Evolutionary conservation across 2,329 filamentous ascomycete species (phyloP), one percentile per base, ranked within the genome.

Genomic region (Xylariomycetidae sp.): DNA sequence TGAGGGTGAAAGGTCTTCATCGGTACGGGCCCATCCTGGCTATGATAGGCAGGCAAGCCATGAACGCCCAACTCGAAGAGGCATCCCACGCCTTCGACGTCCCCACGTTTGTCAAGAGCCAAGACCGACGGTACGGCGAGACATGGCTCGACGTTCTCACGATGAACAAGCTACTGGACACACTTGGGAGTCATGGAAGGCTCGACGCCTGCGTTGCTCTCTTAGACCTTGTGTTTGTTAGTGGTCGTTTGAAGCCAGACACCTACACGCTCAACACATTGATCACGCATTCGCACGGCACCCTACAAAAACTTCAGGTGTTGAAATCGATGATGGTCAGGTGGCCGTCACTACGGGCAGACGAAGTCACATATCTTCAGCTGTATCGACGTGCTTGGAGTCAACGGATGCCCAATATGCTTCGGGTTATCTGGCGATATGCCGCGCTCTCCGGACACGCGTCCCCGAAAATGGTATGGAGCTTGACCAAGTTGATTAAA

Each of bases 401-500:
- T 18, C 40, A 31, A 14, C 39, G 47, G 5, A 40, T 38, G 29
- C 53, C 54, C 15, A 58, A 58, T 28, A 45, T 50, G 48, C 43
- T 57, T 23, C 44, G 49, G 18, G 52, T 58, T 3, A 32, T 55
- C 23, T 57, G 47, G 48, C 49, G 47, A 26, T 57, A 57, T 35
- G 38, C 43, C 6, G 42, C 27, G n/a, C 43, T 49, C 17, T 31
- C 37, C 2, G 32, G 28, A 10, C 22, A n/a, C n/a, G n/a, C n/a
- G n/a, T n/a, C n/a, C n/a, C n/a, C n/a, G n/a, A n/a, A n/a, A n/a
- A n/a, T n/a, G n/a, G n/a, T n/a, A n/a, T n/a, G n/a, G n/a, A n/a
- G n/a, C n/a, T n/a, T n/a, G n/a, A n/a, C n/a, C n/a, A n/a, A n/a
- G n/a, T n/a, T n/a, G n/a, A n/a, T n/a, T n/a, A n/a, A n/a, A n/a